Base-by-base conservation (phyloP, 345 rosid species). In the Dipteronia dyeriana region DNA sequence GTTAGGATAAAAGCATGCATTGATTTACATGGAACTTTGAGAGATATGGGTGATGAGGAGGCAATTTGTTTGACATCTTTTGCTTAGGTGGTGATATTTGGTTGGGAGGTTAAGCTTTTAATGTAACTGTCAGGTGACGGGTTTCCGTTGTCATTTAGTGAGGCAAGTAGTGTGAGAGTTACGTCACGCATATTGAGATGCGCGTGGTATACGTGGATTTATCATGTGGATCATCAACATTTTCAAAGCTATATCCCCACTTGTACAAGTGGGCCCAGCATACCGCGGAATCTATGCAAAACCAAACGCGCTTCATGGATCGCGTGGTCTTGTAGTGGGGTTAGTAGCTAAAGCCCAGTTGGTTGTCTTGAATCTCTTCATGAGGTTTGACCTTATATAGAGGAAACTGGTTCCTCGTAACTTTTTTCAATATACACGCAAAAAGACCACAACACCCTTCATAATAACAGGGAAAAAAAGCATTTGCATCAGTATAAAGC, bases 51-150 rank as follows among this genome's bases (percentile, higher is more conserved):
- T 26, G 29, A 74, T 63, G 69, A 41, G 51, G 71, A 7, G 13
- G 63, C 51, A 7, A 75, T 22, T 20, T 6, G 38, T 75, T 75
- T 75, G 78, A 75, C 78, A 49, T 31, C n/a, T 65, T 49, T 7
- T 76, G 75, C 20, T 23, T 54, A 74, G 65, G 78, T 81, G 86
- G 81, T 62, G 16, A 14, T 47, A 29, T 16, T 4, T 59, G 64
- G 62, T 74, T 79, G 53, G 83, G 8, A 4, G 41, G 59, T 64
- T 62, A 53, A 22, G 29, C n/a, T 64, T 29, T 34, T 7, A 49
- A 63, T 31, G 68, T 74, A 77, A 78, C 84, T 53, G 80, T 65
- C 83, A 74, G 60, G 90, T 83, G 83, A 70, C 45, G 29, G 3
- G 20, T 29, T 80, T 49, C 19, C 73, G 45, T 71, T 70, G 72